These are phyloP conservation scores for Venturiaceae sp. DNA, from an alignment of 2,329 filamentous ascomycete species.

Conservation along the genomic window DNA sequence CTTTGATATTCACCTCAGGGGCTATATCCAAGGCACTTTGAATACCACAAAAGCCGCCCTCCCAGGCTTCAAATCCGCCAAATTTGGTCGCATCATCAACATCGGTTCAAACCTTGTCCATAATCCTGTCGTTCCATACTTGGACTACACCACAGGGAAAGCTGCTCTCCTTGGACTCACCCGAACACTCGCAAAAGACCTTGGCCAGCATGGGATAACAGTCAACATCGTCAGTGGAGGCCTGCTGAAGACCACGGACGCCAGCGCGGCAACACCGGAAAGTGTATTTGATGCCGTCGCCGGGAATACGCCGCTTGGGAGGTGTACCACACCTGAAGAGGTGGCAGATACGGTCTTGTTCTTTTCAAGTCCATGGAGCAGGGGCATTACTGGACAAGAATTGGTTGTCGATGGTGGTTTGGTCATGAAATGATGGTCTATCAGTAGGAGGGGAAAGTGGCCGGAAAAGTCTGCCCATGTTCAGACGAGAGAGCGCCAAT, in stretches of 20 bases:
- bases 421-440: not conserved
- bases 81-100: not conserved
- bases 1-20: not conserved
- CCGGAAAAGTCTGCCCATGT: too few relatives aligned
- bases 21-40: not conserved
- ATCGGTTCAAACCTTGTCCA: not conserved
- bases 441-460: too few relatives aligned
- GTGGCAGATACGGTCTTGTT: not conserved
- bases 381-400: not conserved
- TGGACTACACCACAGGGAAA: not conserved
- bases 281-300: not conserved
- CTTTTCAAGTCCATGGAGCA: not conserved
- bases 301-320: not conserved
- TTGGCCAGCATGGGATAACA: not conserved
- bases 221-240: not conserved
- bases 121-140: not conserved
- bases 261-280: not conserved
- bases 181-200: not conserved
- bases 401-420: not conserved
- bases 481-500: too few relatives aligned
- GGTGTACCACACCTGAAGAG: not conserved
- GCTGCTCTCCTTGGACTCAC: not conserved
- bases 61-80: not conserved
- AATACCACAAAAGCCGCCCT: not conserved
- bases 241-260: not conserved